Conservation (phyloP, 2,329 filamentous ascomycete genomes). For the Gaeumannomyces sp. region DNA sequence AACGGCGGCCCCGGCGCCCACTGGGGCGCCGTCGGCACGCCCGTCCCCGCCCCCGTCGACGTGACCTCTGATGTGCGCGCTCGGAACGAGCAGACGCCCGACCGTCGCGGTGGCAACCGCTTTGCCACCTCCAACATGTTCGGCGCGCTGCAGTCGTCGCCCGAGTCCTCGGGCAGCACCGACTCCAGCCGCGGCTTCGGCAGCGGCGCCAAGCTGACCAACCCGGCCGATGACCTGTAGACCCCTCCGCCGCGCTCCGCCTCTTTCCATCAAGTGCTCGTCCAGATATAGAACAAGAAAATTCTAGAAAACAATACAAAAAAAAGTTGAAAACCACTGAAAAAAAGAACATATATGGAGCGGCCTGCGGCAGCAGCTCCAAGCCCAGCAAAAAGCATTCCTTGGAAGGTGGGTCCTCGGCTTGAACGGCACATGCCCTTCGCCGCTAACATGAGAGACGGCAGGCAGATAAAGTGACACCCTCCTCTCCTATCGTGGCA, state of each 20-base stretch:
- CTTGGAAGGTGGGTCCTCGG: neutral
- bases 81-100: neutral
- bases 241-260: neutral
- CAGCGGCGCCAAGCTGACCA: slow-evolving; percentile 2
- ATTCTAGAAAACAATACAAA: neutral
- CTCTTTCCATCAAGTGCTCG: neutral
- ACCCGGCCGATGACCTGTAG: neutral
- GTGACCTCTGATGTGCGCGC: neutral
- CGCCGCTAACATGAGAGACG: neutral
- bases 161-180: slow-evolving; percentile 1
- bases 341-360: neutral
- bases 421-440: neutral
- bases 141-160: slow-evolving; percentile 1
- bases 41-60: neutral
- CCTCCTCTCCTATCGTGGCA: neutral
- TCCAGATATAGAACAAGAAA: neutral
- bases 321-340: neutral
- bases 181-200: neutral
- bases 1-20: neutral
- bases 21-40: slow-evolving; percentile 6
- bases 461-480: neutral
- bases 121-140: neutral
- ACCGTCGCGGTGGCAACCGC: neutral
- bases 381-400: too few species aligned
- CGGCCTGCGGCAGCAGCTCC: too few species aligned